phyloP scores from a whole-genome alignment of 805 yeast genomes.

The Teunomyces lycoperdinae region DNA sequence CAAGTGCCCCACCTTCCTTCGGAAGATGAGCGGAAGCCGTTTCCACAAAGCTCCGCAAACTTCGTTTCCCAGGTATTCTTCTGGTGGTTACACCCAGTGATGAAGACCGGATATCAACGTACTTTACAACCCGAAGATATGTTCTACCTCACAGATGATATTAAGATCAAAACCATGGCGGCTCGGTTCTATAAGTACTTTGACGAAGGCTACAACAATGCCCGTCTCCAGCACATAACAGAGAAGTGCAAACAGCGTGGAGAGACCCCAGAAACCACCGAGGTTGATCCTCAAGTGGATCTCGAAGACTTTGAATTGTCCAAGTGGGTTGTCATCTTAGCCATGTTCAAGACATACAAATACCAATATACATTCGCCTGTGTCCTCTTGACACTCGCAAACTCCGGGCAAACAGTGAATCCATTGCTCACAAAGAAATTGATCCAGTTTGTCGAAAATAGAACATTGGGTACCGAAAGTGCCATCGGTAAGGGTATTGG shows the following conservation, averaged over 20 bases:
- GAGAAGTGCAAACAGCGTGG: conserved; percentile 26
- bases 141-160: conserved; percentile 35
- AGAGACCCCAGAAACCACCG: conserved; percentile 17
- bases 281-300: conserved; percentile 22
- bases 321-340: conserved; percentile 12
- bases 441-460: conserved; percentile 32
- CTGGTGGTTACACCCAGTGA: conserved; percentile 66
- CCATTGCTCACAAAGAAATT: conserved; percentile 39
- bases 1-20: conserved; percentile 50
- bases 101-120: conserved; percentile 68
- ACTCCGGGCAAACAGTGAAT: conserved; percentile 22
- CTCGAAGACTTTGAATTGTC: conserved; percentile 30
- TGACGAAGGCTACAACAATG: conserved; percentile 7
- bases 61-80: conserved; percentile 46
- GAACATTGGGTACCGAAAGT: conserved; percentile 21
- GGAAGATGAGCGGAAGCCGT: conserved; percentile 46
- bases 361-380: conserved; percentile 25
- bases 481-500: conserved; percentile 38
- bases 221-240: conserved; percentile 16
- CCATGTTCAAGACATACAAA: conserved; percentile 28
- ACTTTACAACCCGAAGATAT: conserved; percentile 66
- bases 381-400: conserved; percentile 22
- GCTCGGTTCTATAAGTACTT: conserved; percentile 20
- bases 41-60: conserved; percentile 42
- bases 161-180: conserved; percentile 33